Evolutionary conservation across 1,284 basidiomycete genomes (phyloP), one percentile per base, ranked within the genome.

Genomic region (Somion occarium): DNA sequence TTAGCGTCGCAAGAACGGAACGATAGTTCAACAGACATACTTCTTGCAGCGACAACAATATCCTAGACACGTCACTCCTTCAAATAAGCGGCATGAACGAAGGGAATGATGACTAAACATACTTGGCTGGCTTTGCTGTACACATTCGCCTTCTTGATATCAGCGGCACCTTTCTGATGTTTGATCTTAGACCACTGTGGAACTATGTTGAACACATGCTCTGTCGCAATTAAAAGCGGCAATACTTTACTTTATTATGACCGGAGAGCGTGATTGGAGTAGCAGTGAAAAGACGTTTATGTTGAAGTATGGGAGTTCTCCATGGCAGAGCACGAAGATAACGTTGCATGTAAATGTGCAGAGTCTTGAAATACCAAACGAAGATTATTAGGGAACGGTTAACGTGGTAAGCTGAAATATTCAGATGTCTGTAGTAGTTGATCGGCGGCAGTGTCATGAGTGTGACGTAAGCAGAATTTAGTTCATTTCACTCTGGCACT

Each of bases 141-240:
- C 11, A 84, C 53, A 27, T 72, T 70, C 44, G 84, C 80, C 63
- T 82, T 85, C 61, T 82, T 78, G 2, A 74, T 73, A 63, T 93
- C 91, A 49, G 78, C 84, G 2, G 75, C 73, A 11, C 87, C 90
- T 61, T 93, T 93, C 61, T 78, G 80, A 54, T 89, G 80, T 64
- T 90, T 85, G 65, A 93, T 93, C 74, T 93, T 93, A 2, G 89
- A 90, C 91, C 91, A 93, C 84, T 89, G 52, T 15, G 51, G 15
- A 23, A 3, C 3, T 3, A 38, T 23, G 27, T 37, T 42, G 19
- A 49, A 30, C 20, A 12, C 37, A 38, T 46, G n/a, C n/a, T n/a
- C n/a, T n/a, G n/a, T 3, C n/a, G 11, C 1, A 9, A 2, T 13
- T 11, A 15, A 15, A 24, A n/a, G n/a, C 5, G 12, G 15, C n/a